phyloP scores from a whole-genome alignment of 2,329 filamentous ascomycete genomes.

The Hypoxylon sp. region DNA sequence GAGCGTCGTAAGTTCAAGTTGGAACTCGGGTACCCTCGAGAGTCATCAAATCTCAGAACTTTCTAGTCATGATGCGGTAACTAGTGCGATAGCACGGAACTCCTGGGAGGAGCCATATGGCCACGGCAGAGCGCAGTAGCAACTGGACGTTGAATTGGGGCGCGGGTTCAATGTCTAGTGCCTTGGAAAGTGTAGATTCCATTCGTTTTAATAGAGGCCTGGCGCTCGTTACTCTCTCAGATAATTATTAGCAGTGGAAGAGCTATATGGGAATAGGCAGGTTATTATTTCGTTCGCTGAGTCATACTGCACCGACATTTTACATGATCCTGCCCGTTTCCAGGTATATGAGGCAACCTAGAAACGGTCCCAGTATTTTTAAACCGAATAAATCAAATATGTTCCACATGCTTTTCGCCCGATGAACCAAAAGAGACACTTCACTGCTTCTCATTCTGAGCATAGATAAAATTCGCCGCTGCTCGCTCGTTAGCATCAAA shows the following conservation, averaged over 20 bases:
- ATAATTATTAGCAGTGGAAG: not conserved
- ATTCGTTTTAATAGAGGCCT: not conserved
- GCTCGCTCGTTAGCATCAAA: constrained; percentile 13
- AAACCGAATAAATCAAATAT: not conserved
- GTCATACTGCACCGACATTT: not conserved
- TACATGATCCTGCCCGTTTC: not conserved
- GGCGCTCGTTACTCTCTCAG: not conserved
- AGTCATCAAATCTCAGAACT: constrained; percentile 18
- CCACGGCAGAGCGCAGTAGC: not conserved
- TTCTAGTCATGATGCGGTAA: constrained; percentile 15
- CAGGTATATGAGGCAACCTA: not conserved
- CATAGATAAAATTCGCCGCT: constrained; percentile 60
- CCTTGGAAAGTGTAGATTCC: not conserved
- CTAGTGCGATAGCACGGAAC: constrained; percentile 5
- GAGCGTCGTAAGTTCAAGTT: constrained; percentile 17
- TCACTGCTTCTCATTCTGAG: constrained; percentile 56
- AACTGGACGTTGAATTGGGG: not conserved
- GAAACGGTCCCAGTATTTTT: not conserved
- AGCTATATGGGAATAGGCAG: not conserved
- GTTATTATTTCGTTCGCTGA: not conserved
- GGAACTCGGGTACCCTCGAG: constrained; percentile 25
- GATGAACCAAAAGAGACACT: not conserved
- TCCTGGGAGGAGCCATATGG: not conserved
- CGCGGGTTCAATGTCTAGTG: not conserved
- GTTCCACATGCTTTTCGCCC: not conserved